Evolutionary conservation across 192 early-diverging fungal genomes (phyloP), one percentile per base, ranked within the genome.

Genomic region (Gaertneriomyces sp.): DNA sequence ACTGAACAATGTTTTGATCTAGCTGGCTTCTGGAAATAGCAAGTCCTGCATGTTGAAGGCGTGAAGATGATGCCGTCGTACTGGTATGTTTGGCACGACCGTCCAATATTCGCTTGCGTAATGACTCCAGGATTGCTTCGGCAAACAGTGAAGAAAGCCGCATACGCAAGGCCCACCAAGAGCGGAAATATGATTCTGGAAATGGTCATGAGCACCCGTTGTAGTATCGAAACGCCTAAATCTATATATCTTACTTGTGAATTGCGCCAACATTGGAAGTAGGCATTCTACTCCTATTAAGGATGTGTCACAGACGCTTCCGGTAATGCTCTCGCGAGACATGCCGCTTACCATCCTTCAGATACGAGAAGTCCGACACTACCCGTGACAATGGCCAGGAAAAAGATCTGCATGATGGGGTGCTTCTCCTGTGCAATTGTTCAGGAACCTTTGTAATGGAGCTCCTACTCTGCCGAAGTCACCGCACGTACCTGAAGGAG

Each of bases 1-100:
- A 81, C 47, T 16, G 75, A 65, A 63, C 80, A 81, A 54, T 81
- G 80, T 47, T 80, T 80, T 20, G 78, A 80, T 17, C 78, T 51
- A 12, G 78, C 76, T 4, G 78, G 78, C 79, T 81, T 81, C 14
- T 74, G 53, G 39, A 81, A 46, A 9, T 64, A n/a, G 56, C 80
- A 81, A 7, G 80, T 81, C 17, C 52, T 11, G 58, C 80, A 81
- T 14, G 57, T 6, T 42, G 66, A 71, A 12, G 68, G 63, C 14
- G 56, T 67, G 63, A 75, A 81, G 10, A 81, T 42, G 19, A 81
- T 49, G 19, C 41, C 58, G 52, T 81, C 80, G 53, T 77, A 75
- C 53, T 76, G 64, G 60, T 53, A 81, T 6, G 77, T 50, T 20
- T 61, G 44, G 11, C 45, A 38, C 12, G 58, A 68, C 19, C 58